Conservation (phyloP, 2,329 filamentous ascomycete genomes). For the Hypoxylon sp. region DNA sequence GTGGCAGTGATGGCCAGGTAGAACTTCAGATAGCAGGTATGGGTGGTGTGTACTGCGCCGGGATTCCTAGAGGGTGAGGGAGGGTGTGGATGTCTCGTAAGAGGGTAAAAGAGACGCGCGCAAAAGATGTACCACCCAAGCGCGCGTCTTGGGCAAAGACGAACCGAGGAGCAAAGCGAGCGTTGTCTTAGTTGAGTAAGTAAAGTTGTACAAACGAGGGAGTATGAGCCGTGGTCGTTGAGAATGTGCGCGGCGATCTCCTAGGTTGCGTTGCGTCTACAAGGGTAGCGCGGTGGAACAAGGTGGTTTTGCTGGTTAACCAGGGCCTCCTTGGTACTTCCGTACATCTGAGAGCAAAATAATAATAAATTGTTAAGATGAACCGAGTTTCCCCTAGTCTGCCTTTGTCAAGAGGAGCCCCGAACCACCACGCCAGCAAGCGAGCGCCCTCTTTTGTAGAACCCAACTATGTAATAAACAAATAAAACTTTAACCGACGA, state of each 20-base stretch:
- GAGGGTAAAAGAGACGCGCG: conserved; percentile 53
- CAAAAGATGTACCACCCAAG: conserved; percentile 52
- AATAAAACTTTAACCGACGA: conserved; percentile 24
- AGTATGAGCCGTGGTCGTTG: conserved; percentile 46
- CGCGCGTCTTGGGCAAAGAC: conserved; percentile 55
- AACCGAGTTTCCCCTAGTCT: conserved; percentile 34
- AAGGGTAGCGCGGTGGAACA: conserved; percentile 45
- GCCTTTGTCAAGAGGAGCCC: conserved; percentile 30
- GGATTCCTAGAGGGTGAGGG: conserved; percentile 43
- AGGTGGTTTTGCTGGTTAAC: conserved; percentile 41
- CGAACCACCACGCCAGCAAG: conserved; percentile 37
- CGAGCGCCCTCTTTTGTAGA: conserved; percentile 35
- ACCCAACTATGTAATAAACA: conserved; percentile 21
- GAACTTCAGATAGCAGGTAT: conserved; percentile 45
- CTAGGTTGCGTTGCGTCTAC: conserved; percentile 53
- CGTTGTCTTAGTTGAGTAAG: conserved; percentile 49
- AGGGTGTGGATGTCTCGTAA: conserved; percentile 48
- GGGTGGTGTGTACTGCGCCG: conserved; percentile 44
- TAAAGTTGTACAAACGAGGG: conserved; percentile 52
- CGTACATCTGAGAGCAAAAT: conserved; percentile 31
- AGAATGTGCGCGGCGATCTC: conserved; percentile 46
- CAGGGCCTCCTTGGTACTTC: conserved; percentile 40
- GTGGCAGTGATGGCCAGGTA: conserved; percentile 42
- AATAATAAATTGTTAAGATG: conserved; percentile 39
- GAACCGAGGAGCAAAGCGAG: conserved; percentile 49